Percentiles rank a stretch among this genome's conserved stretches.
Evolutionary conservation across 1,284 basidiomycete genomes (phyloP).

Genomic region (Ceratobasidium sp.): DNA sequence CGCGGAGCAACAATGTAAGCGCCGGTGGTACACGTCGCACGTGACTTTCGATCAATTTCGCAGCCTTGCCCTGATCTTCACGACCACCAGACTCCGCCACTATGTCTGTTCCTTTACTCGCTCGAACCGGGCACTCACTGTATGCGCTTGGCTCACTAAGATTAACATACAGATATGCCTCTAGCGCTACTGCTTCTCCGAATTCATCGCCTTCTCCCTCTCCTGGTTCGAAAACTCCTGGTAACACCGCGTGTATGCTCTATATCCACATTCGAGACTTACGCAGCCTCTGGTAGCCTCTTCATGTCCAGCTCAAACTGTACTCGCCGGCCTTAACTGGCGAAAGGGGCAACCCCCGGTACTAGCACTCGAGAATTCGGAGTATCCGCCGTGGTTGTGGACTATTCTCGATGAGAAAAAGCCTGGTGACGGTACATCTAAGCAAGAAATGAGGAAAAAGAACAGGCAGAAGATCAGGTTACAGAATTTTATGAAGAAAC

Average conservation of each 20-base stretch:
- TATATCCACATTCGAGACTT: background rate
- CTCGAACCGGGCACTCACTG: background rate
- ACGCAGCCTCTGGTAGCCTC: slow-evolving; percentile 28
- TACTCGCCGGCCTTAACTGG: slow-evolving; percentile 82
- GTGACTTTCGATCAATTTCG: slow-evolving; percentile 17
- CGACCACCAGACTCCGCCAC: background rate
- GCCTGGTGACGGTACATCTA: slow-evolving; percentile 78
- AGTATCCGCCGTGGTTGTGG: slow-evolving; percentile 94
- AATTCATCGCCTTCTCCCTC: background rate
- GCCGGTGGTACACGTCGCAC: slow-evolving; percentile 7
- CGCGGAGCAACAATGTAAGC: background rate
- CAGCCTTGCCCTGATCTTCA: background rate
- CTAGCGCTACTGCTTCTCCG: slow-evolving; percentile 11
- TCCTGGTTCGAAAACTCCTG: slow-evolving; percentile 25
- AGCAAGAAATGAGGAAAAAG: slow-evolving; percentile 70
- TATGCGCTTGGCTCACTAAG: background rate
- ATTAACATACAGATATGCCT: background rate
- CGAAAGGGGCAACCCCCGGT: slow-evolving; percentile 87
- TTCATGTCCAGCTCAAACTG: slow-evolving; percentile 76
- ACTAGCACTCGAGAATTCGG: slow-evolving; percentile 82
- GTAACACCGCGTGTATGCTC: slow-evolving; percentile 2
- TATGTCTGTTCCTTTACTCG: slow-evolving; percentile 12
- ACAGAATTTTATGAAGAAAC: slow-evolving; percentile 81
- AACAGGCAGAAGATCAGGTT: slow-evolving; percentile 78
- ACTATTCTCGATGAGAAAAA: slow-evolving; percentile 67